Evolutionary conservation across 805 yeast genomes (phyloP), one percentile per base, ranked within the genome.

Genomic region (Lipomyces starkeyi): DNA sequence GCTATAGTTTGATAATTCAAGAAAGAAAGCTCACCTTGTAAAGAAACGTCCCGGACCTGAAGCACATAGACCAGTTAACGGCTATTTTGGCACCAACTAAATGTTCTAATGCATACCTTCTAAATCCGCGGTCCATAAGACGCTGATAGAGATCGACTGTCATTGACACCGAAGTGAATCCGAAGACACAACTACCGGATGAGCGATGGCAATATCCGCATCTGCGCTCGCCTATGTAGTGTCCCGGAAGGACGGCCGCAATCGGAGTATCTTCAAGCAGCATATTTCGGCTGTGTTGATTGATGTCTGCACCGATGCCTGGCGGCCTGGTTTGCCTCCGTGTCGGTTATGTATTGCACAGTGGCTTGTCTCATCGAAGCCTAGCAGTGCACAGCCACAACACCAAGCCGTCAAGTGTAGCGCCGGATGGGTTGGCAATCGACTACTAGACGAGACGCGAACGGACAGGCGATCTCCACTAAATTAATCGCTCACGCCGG

Each of bases 201-300:
- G 74, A 66, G n/a, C 85, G 85, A 40, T 83, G 80, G 74, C 97
- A 91, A 76, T 91, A 91, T 0, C 97, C 97, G 77, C 97, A 91
- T 14, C 83, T 59, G 13, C 68, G 61, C n/a, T 61, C 80, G 1
- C 43, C 29, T 9, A 59, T 37, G 58, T 71, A 70, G 20, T 14
- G 13, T 9, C 72, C 71, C 14, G 61, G 29, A 9, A 14, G 17
- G 9, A 69, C 20, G 4, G 55, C 71, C 4, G 70, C 47, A 3
- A 63, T 40, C n/a, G 71, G 64, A 2, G 25, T 34, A 40, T 35
- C 60, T 25, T 62, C 52, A 14, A 49, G 27, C 5, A 63, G 49
- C 70, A 67, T 67, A 6, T n/a, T 43, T 43, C 1, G 17, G 40
- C 14, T 11, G 14, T 35, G 40, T 35, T 27, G 13, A 35, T 35